phyloP scores from a whole-genome alignment of 192 early-diverging fungal genomes.

The Coemansia sp. region DNA sequence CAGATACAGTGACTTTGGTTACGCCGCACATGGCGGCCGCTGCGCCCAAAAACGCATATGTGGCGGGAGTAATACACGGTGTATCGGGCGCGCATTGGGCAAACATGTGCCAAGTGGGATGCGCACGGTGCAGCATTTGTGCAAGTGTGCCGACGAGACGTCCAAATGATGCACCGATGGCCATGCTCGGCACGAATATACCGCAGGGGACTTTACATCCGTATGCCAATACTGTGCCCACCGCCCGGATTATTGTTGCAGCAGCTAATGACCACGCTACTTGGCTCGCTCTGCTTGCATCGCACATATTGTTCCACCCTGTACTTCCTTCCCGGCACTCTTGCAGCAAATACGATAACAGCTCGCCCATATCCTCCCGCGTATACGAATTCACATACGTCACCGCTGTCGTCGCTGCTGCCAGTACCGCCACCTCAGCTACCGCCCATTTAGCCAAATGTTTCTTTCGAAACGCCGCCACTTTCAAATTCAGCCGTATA shows the following conservation, averaged over 20 bases:
- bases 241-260: slow-evolving; percentile 59
- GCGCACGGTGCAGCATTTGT: slow-evolving; percentile 63
- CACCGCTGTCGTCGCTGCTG: slow-evolving; percentile 64
- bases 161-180: slow-evolving; percentile 89
- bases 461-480: slow-evolving; percentile 69
- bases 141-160: slow-evolving; percentile 84
- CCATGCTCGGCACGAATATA: slow-evolving; percentile 93
- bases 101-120: slow-evolving; percentile 70
- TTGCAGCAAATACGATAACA: slow-evolving; percentile 69
- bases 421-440: slow-evolving; percentile 63
- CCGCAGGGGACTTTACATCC: slow-evolving; percentile 83
- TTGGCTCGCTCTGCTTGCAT: slow-evolving; percentile 24
- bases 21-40: slow-evolving; percentile 85
- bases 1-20: slow-evolving; percentile 81
- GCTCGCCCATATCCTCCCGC: slow-evolving; percentile 86
- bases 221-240: slow-evolving; percentile 61
- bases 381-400: slow-evolving; percentile 73
- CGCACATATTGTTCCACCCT: slow-evolving; percentile 66
- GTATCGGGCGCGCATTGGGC: slow-evolving; percentile 72
- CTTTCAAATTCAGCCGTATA: slow-evolving; percentile 69
- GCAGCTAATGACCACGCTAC: slow-evolving; percentile 55
- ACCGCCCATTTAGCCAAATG: slow-evolving; percentile 67
- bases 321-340: slow-evolving; percentile 59
- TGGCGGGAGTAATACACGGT: slow-evolving; percentile 89
- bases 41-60: slow-evolving; percentile 93